Percentiles rank a stretch among this genome's conserved stretches.
phyloP scores from a whole-genome alignment of 2,329 filamentous ascomycete genomes.

The Chrysoporthe deuterocubensis region DNA sequence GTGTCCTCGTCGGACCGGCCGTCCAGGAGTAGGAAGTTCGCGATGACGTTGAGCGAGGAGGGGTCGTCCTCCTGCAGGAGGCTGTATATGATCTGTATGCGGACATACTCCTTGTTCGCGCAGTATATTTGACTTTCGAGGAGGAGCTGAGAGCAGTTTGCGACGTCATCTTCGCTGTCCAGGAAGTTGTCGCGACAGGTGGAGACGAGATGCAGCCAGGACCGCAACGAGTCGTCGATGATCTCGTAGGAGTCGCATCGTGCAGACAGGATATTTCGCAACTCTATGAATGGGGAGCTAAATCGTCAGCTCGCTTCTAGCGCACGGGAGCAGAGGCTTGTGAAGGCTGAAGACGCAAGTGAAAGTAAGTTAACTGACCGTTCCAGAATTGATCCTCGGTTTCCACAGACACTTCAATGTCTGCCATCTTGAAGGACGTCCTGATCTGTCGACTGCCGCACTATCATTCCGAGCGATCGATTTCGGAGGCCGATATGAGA shows the following conservation, averaged over 20 bases:
- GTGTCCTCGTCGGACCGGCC: slow-evolving; percentile 76
- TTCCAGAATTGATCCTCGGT: slow-evolving; percentile 88
- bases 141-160: slow-evolving; percentile 78
- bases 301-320: slow-evolving; percentile 1
- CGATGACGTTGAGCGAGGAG: slow-evolving; percentile 78
- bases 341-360: slow-evolving; percentile 11
- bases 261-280: slow-evolving; percentile 50
- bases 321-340: neutral
- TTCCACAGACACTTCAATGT: slow-evolving; percentile 74
- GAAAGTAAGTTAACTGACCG: slow-evolving; percentile 55
- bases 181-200: slow-evolving; percentile 77
- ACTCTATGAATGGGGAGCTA: slow-evolving; percentile 42
- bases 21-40: slow-evolving; percentile 84
- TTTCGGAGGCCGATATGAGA: neutral
- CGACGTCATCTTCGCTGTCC: slow-evolving; percentile 77
- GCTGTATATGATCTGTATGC: slow-evolving; percentile 90
- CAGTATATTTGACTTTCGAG: slow-evolving; percentile 76
- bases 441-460: slow-evolving; percentile 21
- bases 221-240: slow-evolving; percentile 84
- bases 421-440: slow-evolving; percentile 49
- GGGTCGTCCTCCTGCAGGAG: slow-evolving; percentile 87
- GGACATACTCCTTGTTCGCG: slow-evolving; percentile 81
- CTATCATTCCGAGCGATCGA: slow-evolving; percentile 26
- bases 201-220: slow-evolving; percentile 80
- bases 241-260: slow-evolving; percentile 57